Percentiles rank a stretch among this genome's conserved stretches.
Evolutionary conservation across 495 filamentous ascomycete species (phyloP).

Genomic region (Talaromyces nanjingensis): DNA sequence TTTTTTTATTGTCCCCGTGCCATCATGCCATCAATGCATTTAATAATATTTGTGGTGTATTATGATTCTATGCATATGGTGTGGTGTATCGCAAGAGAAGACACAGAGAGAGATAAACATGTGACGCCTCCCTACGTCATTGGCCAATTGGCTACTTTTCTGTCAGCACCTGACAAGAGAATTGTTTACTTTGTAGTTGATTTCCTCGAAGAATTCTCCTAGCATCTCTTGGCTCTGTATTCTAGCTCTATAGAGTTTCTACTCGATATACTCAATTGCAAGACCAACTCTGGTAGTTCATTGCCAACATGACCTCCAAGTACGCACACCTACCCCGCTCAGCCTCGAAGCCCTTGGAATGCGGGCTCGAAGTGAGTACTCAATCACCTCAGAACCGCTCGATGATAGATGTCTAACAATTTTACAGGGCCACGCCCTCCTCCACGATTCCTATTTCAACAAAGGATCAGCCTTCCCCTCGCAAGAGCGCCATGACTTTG

Average conservation of each 20-base stretch:
- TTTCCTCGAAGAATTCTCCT: background rate
- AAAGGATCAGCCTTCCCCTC: slow-evolving; percentile 73
- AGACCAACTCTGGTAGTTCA: background rate
- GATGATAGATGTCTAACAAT: background rate
- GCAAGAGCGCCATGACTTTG: slow-evolving; percentile 62
- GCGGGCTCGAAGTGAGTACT: slow-evolving; percentile 26
- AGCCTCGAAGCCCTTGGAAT: slow-evolving; percentile 55
- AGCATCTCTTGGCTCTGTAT: background rate
- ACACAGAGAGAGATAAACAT: background rate
- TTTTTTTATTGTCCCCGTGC: too few species aligned
- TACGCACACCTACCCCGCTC: slow-evolving; percentile 57
- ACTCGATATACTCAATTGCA: background rate
- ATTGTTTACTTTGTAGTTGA: background rate
- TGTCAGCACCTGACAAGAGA: background rate
- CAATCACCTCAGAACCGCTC: background rate
- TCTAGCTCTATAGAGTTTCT: background rate
- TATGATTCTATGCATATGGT: too few species aligned
- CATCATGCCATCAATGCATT: too few species aligned
- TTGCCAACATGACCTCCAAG: slow-evolving; percentile 19
- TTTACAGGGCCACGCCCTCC: slow-evolving; percentile 50
- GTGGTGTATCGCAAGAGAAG: too few species aligned
- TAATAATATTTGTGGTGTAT: too few species aligned
- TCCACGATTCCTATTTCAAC: slow-evolving; percentile 69
- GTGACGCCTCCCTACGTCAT: background rate
- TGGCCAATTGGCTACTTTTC: background rate